Evolutionary conservation across 164 flowering plant genomes (phyloP), one percentile per base, ranked within the genome.

Genomic region (Vitis rotundifolia): DNA sequence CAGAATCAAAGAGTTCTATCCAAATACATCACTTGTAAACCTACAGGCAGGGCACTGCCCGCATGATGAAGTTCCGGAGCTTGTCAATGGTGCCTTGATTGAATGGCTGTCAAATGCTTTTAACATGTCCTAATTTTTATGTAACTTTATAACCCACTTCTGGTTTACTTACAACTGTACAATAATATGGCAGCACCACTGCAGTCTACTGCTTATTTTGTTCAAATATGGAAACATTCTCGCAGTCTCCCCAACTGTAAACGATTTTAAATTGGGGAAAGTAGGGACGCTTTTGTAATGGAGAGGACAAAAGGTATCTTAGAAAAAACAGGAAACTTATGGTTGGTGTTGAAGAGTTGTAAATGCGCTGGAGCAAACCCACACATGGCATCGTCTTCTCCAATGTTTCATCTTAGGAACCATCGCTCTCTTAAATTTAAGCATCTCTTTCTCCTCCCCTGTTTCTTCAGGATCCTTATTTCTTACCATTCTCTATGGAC

Each of bases 11-110:
- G 98, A 91, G 67, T 90, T 91, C 62, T 93, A 95, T 67, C 89
- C 98, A 15, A 88, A 87, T 12, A 79, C 95, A 13, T 76, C 94
- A 9, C 74, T 93, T 47, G 97, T 91, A 47, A 82, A 81, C 77
- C 81, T 95, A 14, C 91, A 90, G 77, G 99, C 98, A 1, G 99
- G 97, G n/a, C 99, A 92, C 75, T 94, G 97, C 61, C 99, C 99
- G 1, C 99, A 92, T 66, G 99, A 91, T 70, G 97, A 94, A 77
- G 97, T 91, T 60, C 97, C 97, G 4, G 94, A 88, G 76, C 88
- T 86, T n/a, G 95, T 82, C 55, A 94, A 94, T 59, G 68, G 64
- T 68, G 97, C 92, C 53, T 77, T 92, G 37, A 13, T 90, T 12
- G 86, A 88, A 22, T 92, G 99, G 97, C 66, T 94, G 55, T 83